A percentile compares a stretch with the other conserved stretches of the same genome.
These are phyloP conservation scores for Neostapfia colusana DNA, from an alignment of 176 grass and related monocot species.

Conservation along the genomic window DNA sequence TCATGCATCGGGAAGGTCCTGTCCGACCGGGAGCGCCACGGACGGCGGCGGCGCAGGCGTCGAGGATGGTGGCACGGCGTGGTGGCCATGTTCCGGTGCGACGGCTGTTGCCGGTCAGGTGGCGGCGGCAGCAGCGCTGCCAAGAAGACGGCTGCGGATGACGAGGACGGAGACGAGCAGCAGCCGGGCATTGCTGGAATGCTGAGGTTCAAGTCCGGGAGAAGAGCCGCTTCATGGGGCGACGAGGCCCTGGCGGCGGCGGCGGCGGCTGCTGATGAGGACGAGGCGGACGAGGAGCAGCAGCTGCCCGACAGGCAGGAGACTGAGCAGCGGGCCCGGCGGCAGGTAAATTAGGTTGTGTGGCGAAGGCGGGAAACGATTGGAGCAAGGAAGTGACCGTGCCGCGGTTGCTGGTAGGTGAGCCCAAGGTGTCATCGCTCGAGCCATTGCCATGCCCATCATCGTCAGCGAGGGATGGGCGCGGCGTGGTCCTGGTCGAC, in stretches of 20 bases:
- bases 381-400: background rate
- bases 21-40: constrained; percentile 68
- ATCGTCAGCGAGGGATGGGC: background rate
- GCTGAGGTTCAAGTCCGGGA: constrained; percentile 64
- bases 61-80: constrained; percentile 47
- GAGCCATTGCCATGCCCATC: background rate
- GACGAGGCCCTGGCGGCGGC: constrained; percentile 46
- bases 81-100: constrained; percentile 43
- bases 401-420: background rate
- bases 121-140: background rate
- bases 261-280: constrained; percentile 5
- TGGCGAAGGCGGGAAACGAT: constrained; percentile 43
- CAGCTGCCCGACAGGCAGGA: constrained; percentile 4
- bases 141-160: constrained; percentile 33
- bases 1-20: constrained; percentile 99
- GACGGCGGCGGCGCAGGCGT: constrained; percentile 13
- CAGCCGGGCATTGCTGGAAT: constrained; percentile 45
- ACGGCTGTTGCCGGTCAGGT: constrained; percentile 26
- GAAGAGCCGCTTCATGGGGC: constrained; percentile 59
- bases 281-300: background rate
- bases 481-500: background rate
- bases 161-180: background rate
- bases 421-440: background rate
- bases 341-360: constrained; percentile 34
- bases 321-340: constrained; percentile 44